phyloP scores from a whole-genome alignment of 2,329 filamentous ascomycete genomes.

The Aspergillus eucalypticola region DNA sequence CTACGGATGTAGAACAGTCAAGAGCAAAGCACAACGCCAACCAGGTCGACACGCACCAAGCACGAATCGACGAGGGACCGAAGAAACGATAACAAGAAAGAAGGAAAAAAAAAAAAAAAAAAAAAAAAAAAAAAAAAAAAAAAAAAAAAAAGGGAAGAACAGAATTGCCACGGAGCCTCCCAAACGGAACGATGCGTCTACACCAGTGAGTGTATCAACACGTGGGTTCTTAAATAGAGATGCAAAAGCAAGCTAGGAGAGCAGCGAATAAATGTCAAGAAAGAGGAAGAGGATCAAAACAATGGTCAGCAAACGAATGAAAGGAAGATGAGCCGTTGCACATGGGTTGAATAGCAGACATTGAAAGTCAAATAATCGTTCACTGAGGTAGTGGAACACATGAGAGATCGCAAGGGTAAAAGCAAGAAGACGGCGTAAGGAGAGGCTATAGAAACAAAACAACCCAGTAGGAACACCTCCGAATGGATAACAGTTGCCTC shows the following conservation, averaged over 20 bases:
- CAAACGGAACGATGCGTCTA: conserved; percentile 33
- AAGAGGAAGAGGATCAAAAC: conserved; percentile 8
- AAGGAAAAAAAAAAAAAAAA: conserved; percentile 12
- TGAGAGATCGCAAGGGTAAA: conserved; percentile 9
- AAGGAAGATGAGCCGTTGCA: conserved; percentile 17
- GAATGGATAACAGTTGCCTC: conserved; percentile 15
- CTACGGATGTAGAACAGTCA: conserved; percentile 10
- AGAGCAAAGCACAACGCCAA: conserved; percentile 13
- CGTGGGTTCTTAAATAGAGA: conserved; percentile 24
- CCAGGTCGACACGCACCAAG: conserved; percentile 1
- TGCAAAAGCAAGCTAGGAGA: conserved; percentile 19
- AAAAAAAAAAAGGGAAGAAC: conserved; percentile 12
- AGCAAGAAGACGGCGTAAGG: conserved; percentile 7
- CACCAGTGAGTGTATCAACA: conserved; percentile 26
- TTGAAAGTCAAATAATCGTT: conserved; percentile 22
- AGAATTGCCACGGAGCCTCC: conserved; percentile 32
- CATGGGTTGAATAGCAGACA: conserved; percentile 25
- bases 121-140: conserved; percentile 5
- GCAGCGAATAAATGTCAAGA: conserved; percentile 17
- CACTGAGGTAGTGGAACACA: conserved; percentile 13
- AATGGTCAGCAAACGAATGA: conserved; percentile 17
- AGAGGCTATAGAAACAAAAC: conserved; percentile 11
- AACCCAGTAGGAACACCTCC: conserved; percentile 7
- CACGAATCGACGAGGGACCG: conserved; percentile 9
- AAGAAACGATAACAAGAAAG: conserved; percentile 15